Evolutionary conservation across 192 early-diverging fungal species (phyloP).

Genomic region (Coemansia sp.): DNA sequence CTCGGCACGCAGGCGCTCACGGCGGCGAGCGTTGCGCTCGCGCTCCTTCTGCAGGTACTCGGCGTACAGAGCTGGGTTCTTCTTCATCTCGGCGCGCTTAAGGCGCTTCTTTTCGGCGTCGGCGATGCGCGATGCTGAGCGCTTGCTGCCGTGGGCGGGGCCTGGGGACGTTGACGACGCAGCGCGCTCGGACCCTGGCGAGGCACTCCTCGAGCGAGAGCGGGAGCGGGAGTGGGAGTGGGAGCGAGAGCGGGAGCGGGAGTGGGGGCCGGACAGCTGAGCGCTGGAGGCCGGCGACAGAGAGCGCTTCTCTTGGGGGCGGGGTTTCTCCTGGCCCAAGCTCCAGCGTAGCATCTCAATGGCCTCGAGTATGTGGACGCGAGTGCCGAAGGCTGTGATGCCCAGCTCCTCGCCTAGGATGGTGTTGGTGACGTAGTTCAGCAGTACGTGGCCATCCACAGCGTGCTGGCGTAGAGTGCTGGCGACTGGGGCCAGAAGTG

Average conservation of each 20-base stretch:
- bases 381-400: constrained; percentile 46
- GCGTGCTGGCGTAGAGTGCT: constrained; percentile 40
- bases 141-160: constrained; percentile 19
- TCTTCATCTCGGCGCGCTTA: constrained; percentile 54
- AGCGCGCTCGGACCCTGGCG: not conserved
- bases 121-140: constrained; percentile 50
- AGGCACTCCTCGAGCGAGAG: not conserved
- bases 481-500: constrained; percentile 22
- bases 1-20: constrained; percentile 49
- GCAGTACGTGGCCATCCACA: constrained; percentile 50
- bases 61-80: constrained; percentile 47
- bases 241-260: not conserved
- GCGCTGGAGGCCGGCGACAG: not conserved
- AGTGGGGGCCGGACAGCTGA: not conserved
- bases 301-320: not conserved
- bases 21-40: constrained; percentile 52
- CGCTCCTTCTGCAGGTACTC: constrained; percentile 55
- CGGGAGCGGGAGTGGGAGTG: not conserved
- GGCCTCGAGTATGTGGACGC: constrained; percentile 49
- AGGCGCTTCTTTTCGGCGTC: constrained; percentile 55
- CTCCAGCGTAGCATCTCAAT: constrained; percentile 51
- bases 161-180: constrained; percentile 19
- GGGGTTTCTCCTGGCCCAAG: constrained; percentile 9
- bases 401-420: constrained; percentile 53
- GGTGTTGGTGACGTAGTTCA: constrained; percentile 51